A percentile compares a stretch with the other conserved stretches of the same genome.
Conservation (phyloP, 441 rosid species). For the Syzygium syzygioides region DNA sequence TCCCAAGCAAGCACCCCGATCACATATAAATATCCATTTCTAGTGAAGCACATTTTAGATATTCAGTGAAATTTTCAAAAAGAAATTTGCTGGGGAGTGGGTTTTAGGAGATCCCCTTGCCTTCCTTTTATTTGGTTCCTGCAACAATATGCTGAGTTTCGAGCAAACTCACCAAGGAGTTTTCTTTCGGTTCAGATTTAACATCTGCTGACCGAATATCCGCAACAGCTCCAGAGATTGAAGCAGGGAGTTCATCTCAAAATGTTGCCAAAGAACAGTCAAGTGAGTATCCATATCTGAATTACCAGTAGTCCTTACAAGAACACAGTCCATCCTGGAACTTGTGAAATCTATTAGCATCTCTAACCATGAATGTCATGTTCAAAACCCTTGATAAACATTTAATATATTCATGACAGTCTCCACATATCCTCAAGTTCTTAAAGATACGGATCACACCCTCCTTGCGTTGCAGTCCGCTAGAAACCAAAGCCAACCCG, state of each 20-base stretch:
- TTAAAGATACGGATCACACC: constrained; percentile 47
- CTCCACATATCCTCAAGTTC: constrained; percentile 57
- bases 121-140: background rate
- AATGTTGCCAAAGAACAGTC: background rate
- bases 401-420: constrained; percentile 44
- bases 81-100: background rate
- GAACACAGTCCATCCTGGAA: constrained; percentile 47
- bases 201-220: background rate
- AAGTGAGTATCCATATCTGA: background rate
- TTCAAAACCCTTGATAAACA: constrained; percentile 43
- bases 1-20: background rate
- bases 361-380: constrained; percentile 39
- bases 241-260: background rate
- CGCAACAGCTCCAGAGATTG: background rate
- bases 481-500: constrained; percentile 43
- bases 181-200: background rate
- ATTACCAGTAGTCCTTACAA: constrained; percentile 53
- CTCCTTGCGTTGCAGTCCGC: constrained; percentile 24
- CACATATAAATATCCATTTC: background rate
- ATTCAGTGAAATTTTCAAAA: background rate
- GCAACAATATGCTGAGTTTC: background rate
- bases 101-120: background rate
- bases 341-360: constrained; percentile 55
- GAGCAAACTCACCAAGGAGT: background rate
- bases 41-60: background rate